phyloP scores from a whole-genome alignment of 768 basidiomycete genomes.

The Auricularia heimuer region DNA sequence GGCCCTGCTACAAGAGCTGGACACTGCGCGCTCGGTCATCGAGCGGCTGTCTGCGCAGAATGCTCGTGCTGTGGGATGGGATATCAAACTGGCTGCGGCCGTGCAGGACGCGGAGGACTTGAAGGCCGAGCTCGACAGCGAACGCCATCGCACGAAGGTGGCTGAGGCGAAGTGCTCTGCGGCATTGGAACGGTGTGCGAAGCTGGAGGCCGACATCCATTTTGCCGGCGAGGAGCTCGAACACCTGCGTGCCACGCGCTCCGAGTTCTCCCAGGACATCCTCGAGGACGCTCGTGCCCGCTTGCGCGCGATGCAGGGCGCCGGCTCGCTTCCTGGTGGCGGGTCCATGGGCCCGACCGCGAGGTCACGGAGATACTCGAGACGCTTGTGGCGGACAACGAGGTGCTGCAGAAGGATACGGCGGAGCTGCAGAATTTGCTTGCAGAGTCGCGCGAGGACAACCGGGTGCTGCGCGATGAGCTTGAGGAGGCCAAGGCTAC shows the following conservation, averaged over 20 bases:
- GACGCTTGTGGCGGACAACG: conserved; percentile 79
- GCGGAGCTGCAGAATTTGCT: conserved; percentile 68
- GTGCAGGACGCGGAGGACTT: conserved; percentile 70
- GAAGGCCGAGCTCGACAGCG: conserved; percentile 65
- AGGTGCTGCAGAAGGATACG: conserved; percentile 71
- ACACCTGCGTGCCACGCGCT: conserved; percentile 44
- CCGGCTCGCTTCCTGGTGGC: conserved; percentile 30
- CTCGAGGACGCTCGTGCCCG: conserved; percentile 55
- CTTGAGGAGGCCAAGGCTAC: conserved; percentile 60
- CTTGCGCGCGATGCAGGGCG: conserved; percentile 48
- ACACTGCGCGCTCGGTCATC: conserved; percentile 59
- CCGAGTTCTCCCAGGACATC: conserved; percentile 58
- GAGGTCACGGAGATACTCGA: conserved; percentile 66
- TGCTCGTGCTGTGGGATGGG: conserved; percentile 61
- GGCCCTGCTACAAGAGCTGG: conserved; percentile 59
- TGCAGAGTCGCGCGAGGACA: conserved; percentile 66
- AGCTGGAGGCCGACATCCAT: conserved; percentile 57
- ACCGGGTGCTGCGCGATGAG: conserved; percentile 59
- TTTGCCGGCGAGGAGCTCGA: conserved; percentile 57
- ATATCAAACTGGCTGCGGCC: conserved; percentile 51
- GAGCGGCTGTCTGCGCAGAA: conserved; percentile 59
- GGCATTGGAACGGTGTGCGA: conserved; percentile 33
- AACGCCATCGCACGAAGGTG: conserved; percentile 51
- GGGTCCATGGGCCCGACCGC: background rate
- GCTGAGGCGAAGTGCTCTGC: conserved; percentile 59